Base-by-base conservation (phyloP, 805 yeast species). In the Myxozyma vanderwaltii region DNA sequence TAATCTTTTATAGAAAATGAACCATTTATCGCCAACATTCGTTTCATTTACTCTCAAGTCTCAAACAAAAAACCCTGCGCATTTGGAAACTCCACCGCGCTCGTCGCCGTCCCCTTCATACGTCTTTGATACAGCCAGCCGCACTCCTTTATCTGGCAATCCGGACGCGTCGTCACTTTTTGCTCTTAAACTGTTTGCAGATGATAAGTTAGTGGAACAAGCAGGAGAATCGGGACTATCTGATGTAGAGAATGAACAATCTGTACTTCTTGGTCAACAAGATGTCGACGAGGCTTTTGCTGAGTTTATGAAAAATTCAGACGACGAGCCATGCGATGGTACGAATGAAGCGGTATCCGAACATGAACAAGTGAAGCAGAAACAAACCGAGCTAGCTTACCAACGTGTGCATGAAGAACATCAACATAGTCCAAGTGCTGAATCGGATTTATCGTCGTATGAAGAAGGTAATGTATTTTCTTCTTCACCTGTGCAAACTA, bases 241-340 rank as follows among this genome's bases (percentile, higher is more conserved):
- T 29, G 33, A n/a, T n/a, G n/a, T n/a, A n/a, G n/a, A n/a, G n/a
- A n/a, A n/a, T n/a, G n/a, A n/a, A n/a, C n/a, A n/a, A n/a, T n/a
- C n/a, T n/a, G n/a, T n/a, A n/a, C n/a, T 31, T 15, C 17, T 33
- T 3, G 50, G 38, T 17, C 19, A 39, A 5, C 40, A 17, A 8
- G 56, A 51, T 19, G 56, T 49, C n/a, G 56, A 51, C 23, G 39
- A 23, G 24, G 43, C 39, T 2, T 51, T 51, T 24, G 56, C 56
- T n/a, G 56, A 31, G 35, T 51, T 51, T 33, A 47, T 51, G 29
- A 31, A 43, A 19, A 41, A 41, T 19, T 33, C 51, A 3, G 51
- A 33, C 5, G 13, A 33, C 5, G 51, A 33, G 17, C 17, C 13
- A 29, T 23, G 12, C 27, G 8, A 33, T 21, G 19, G 27, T 13